Conservation (phyloP, 345 rosid genomes). For the Microcos paniculata region DNA sequence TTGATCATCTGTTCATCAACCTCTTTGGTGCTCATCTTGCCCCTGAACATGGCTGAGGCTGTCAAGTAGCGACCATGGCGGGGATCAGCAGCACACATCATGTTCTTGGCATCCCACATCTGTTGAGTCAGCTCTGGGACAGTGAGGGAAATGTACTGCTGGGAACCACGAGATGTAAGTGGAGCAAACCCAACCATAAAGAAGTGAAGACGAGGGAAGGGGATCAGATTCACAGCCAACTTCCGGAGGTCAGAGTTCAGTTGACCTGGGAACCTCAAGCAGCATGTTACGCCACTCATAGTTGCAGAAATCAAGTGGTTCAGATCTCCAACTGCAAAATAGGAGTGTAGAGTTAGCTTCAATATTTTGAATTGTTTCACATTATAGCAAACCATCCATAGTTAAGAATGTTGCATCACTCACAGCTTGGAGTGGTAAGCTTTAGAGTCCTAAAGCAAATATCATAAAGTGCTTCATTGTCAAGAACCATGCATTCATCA, state of each 20-base stretch:
- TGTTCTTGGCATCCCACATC: constrained; percentile 97
- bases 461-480: constrained; percentile 96
- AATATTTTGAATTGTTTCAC: background rate
- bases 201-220: constrained; percentile 98
- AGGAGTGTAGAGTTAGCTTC: background rate
- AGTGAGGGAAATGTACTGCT: constrained; percentile 57
- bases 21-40: constrained; percentile 98
- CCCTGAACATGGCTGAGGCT: constrained; percentile 95
- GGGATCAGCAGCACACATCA: constrained; percentile 99
- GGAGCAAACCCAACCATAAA: constrained; percentile 98
- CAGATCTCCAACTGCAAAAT: constrained; percentile 82
- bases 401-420: constrained; percentile 24
- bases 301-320: constrained; percentile 94
- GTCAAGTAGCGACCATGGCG: constrained; percentile 98
- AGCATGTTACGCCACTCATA: constrained; percentile 97
- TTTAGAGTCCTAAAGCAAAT: constrained; percentile 97
- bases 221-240: constrained; percentile 91
- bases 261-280: constrained; percentile 96
- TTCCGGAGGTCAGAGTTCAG: constrained; percentile 92
- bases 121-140: constrained; percentile 60
- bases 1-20: constrained; percentile 94
- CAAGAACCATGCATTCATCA: constrained; percentile 97
- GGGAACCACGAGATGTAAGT: constrained; percentile 65
- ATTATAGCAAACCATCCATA: background rate
- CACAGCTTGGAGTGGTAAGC: constrained; percentile 98